Percentiles rank a stretch among this genome's conserved stretches.
Evolutionary conservation across 768 basidiomycete genomes (phyloP).

Genomic region (Gloeophyllum trabeum): DNA sequence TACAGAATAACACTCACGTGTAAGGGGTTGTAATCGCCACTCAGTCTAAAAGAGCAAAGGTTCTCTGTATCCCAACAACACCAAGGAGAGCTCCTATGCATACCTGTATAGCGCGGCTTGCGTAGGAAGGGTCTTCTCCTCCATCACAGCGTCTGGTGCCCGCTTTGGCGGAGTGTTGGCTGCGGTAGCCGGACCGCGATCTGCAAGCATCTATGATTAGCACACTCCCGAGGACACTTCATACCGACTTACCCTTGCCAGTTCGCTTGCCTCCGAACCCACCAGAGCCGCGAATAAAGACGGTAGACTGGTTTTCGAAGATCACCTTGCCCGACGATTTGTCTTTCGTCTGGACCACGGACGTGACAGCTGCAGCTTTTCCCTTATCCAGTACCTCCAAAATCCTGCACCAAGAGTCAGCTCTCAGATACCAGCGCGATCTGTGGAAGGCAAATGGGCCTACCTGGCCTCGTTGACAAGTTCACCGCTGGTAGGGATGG

Average conservation of each 20-base stretch:
- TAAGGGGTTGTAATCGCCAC: conserved; percentile 86
- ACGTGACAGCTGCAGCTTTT: conserved; percentile 87
- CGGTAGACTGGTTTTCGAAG: conserved; percentile 87
- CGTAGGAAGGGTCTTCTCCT: conserved; percentile 72
- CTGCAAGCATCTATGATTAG: conserved; percentile 24
- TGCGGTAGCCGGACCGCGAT: conserved; percentile 84
- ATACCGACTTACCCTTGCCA: conserved; percentile 52
- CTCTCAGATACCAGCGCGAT: neutral
- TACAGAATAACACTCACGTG: conserved; percentile 40
- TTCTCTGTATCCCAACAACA: no score
- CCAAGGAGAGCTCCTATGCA: conserved; percentile 8
- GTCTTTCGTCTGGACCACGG: conserved; percentile 70
- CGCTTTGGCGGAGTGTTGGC: conserved; percentile 73
- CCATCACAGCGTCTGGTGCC: conserved; percentile 71
- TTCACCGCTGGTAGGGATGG: conserved; percentile 78
- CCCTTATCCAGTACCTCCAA: conserved; percentile 84
- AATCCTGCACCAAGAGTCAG: conserved; percentile 27
- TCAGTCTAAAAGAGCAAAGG: conserved; percentile 57
- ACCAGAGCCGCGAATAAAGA: conserved; percentile 90
- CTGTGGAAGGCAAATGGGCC: conserved; percentile 9
- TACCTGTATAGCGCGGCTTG: conserved; percentile 93
- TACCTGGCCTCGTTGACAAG: conserved; percentile 67
- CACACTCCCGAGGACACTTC: neutral
- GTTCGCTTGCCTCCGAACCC: conserved; percentile 89
- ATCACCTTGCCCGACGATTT: conserved; percentile 66